Evolutionary conservation across 306 rosid genomes (phyloP).

Genomic region (Begonia loranthoides): DNA sequence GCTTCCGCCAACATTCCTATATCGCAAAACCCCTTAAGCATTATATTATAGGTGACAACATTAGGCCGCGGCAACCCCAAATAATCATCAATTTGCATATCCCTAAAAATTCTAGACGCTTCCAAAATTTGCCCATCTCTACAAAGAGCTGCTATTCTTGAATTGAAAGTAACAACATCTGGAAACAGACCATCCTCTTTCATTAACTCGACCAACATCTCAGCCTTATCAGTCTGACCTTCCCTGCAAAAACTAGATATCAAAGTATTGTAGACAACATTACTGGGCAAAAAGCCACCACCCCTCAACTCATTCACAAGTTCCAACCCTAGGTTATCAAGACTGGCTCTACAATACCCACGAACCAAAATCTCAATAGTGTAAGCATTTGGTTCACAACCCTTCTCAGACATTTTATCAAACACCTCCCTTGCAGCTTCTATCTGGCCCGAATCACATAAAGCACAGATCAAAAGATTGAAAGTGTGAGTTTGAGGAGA

Average conservation of each 20-base stretch:
- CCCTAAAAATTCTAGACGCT: slow-evolving; percentile 84
- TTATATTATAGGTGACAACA: slow-evolving; percentile 48
- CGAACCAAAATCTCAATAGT: slow-evolving; percentile 67
- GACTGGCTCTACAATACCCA: slow-evolving; percentile 62
- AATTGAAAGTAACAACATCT: slow-evolving; percentile 72
- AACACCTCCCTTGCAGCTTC: slow-evolving; percentile 54
- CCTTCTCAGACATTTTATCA: slow-evolving; percentile 69
- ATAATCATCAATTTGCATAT: slow-evolving; percentile 66
- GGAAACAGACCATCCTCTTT: slow-evolving; percentile 43
- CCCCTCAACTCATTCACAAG: slow-evolving; percentile 27
- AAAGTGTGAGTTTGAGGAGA: slow-evolving; percentile 65
- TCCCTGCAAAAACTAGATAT: slow-evolving; percentile 56
- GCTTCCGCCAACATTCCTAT: slow-evolving; percentile 72
- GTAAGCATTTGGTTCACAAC: slow-evolving; percentile 61
- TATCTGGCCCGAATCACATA: slow-evolving; percentile 42
- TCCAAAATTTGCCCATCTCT: slow-evolving; percentile 53
- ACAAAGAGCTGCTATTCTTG: slow-evolving; percentile 86
- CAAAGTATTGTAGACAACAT: slow-evolving; percentile 63
- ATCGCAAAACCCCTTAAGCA: slow-evolving; percentile 71
- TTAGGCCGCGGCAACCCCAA: slow-evolving; percentile 79
- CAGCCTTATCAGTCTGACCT: slow-evolving; percentile 58
- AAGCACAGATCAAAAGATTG: slow-evolving; percentile 39
- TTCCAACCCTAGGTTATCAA: slow-evolving; percentile 25
- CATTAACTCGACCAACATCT: slow-evolving; percentile 72
- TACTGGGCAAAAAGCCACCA: slow-evolving; percentile 21